These are phyloP conservation scores for Ceratocystis lukuohia DNA, from an alignment of 2,329 filamentous ascomycete genomes.

Conservation along the genomic window DNA sequence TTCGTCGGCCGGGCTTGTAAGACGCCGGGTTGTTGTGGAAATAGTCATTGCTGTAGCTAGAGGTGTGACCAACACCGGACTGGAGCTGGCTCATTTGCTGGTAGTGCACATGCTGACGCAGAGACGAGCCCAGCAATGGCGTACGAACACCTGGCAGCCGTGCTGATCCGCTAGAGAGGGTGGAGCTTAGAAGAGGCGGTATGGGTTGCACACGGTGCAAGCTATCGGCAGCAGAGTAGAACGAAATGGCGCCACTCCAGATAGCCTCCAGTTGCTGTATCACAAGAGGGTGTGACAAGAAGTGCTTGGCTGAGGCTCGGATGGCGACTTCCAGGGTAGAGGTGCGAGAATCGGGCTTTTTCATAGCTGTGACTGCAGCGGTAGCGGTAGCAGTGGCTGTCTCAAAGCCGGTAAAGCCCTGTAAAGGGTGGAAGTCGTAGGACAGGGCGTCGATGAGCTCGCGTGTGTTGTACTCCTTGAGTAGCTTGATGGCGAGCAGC, in stretches of 20 bases:
- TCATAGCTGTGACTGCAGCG: constrained; percentile 27
- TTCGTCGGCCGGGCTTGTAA: constrained; percentile 40
- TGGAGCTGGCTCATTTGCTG: constrained; percentile 6
- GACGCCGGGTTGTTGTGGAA: constrained; percentile 13
- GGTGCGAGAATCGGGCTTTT: constrained; percentile 47
- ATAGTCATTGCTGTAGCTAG: constrained; percentile 20
- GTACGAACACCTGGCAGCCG: constrained; percentile 16
- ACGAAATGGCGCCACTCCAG: constrained; percentile 91
- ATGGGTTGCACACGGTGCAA: constrained; percentile 50
- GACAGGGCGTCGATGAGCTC: constrained; percentile 89
- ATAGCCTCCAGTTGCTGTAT: constrained; percentile 94
- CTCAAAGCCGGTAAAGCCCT: constrained; percentile 50
- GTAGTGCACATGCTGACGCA: constrained; percentile 15
- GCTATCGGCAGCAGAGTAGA: constrained; percentile 77
- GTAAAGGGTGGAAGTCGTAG: constrained; percentile 87
- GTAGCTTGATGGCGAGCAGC: constrained; percentile 72
- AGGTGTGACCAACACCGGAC: not conserved
- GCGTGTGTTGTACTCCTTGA: constrained; percentile 78
- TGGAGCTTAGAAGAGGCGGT: constrained; percentile 21
- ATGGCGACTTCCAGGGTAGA: constrained; percentile 91
- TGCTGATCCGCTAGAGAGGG: not conserved
- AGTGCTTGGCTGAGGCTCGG: constrained; percentile 80
- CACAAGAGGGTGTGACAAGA: constrained; percentile 79
- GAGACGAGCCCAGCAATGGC: constrained; percentile 10
- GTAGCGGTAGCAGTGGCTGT: constrained; percentile 29